Conservation (phyloP, 2,329 filamentous ascomycete genomes). For the Harringtonia lauricola region DNA sequence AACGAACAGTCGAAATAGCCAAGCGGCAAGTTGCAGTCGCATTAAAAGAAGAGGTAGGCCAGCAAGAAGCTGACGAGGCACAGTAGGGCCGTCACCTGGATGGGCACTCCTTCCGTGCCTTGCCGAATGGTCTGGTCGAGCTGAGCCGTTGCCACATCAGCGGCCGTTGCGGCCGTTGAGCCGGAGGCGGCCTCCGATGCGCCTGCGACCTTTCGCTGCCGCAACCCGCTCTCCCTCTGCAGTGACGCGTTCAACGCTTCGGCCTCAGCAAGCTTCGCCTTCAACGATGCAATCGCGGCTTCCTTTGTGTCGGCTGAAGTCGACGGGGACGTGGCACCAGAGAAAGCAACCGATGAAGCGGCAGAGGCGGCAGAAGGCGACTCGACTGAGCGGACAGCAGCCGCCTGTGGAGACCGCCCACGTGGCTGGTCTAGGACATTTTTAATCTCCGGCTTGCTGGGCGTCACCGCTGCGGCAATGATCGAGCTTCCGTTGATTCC, state of each 20-base stretch:
- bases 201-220: conserved; percentile 57
- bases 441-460: conserved; percentile 8
- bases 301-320: conserved; percentile 7
- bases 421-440: conserved; percentile 9
- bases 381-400: background rate
- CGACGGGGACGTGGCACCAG: conserved; percentile 6
- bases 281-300: conserved; percentile 16
- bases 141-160: conserved; percentile 27
- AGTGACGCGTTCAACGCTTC: conserved; percentile 61
- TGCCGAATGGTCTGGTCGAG: conserved; percentile 43
- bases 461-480: background rate
- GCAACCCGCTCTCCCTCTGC: conserved; percentile 59
- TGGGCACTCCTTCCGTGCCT: conserved; percentile 67
- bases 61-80: conserved; percentile 87
- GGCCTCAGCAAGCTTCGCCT: conserved; percentile 41
- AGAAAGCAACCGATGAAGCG: conserved; percentile 2
- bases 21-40: background rate
- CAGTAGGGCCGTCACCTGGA: conserved; percentile 72
- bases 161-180: conserved; percentile 21
- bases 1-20: background rate
- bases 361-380: background rate
- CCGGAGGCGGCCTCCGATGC: conserved; percentile 21
- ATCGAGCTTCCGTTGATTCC: conserved; percentile 10
- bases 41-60: conserved; percentile 91
- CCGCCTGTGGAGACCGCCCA: background rate